Evolutionary conservation across 257 asterid genomes (phyloP).

Genomic region (Leptodermis oblonga): DNA sequence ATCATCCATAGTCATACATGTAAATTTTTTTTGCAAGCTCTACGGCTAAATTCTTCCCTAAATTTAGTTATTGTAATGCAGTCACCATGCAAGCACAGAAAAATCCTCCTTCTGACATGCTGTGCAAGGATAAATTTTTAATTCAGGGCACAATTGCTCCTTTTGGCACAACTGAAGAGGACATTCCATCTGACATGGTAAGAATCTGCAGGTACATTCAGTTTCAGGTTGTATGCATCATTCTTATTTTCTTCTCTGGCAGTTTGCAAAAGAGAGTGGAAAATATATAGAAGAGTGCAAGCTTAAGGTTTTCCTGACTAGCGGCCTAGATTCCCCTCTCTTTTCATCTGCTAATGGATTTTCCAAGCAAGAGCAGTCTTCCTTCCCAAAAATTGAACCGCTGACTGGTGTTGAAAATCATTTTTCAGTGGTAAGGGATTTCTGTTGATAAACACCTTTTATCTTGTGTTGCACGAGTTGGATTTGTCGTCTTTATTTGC

Average conservation of each 20-base stretch:
- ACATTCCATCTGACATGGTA: conserved; percentile 68
- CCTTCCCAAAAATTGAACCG: conserved; percentile 28
- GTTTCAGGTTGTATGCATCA: conserved; percentile 14
- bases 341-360: conserved; percentile 39
- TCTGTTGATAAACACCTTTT: background rate
- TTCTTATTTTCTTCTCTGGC: conserved; percentile 26
- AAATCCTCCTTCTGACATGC: conserved; percentile 55
- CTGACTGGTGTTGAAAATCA: conserved; percentile 45
- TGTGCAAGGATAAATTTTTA: conserved; percentile 81
- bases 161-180: conserved; percentile 68
- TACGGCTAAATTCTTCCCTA: background rate
- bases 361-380: conserved; percentile 42
- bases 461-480: background rate
- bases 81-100: conserved; percentile 91
- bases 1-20: background rate
- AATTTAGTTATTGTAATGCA: conserved; percentile 26
- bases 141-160: conserved; percentile 76
- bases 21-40: background rate
- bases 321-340: conserved; percentile 47
- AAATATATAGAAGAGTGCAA: conserved; percentile 73
- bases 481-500: background rate
- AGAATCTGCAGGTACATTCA: conserved; percentile 20
- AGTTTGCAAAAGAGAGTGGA: conserved; percentile 58
- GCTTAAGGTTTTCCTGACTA: conserved; percentile 64
- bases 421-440: conserved; percentile 41